Evolutionary conservation across 768 basidiomycete genomes (phyloP), one percentile per base, ranked within the genome.

Genomic region (Thelephora aurantiotincta): DNA sequence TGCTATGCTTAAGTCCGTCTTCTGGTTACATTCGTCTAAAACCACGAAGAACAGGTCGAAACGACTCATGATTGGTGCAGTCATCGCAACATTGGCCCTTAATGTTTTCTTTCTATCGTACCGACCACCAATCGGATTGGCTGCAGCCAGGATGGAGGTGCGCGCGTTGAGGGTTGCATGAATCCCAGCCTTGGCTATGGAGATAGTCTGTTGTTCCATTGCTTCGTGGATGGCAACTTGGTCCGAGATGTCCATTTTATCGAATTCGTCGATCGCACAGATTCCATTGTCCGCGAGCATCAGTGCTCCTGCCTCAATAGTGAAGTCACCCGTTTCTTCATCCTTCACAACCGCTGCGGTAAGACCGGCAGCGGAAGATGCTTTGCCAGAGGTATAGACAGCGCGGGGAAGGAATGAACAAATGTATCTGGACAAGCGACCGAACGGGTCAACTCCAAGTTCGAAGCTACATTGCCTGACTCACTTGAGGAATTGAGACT

Each of bases 281-380:
- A 98, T 97, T 6, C 96, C 96, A 56, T 98, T 98, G 67, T 99
- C 96, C 5, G 96, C 96, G 3, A 99, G 77, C 96, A 99, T 98
- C 54, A 99, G 74, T 3, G 96, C 96, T 44, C 96, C 96, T 18
- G 96, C 96, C 67, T 99, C 96, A 58, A 98, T 98, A 0, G 96
- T 98, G 67, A 98, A 99, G 60, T 99, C 96, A 12, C 96, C 96
- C 0, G 93, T 94, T 64, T 98, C 96, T 65, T 98, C 94, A 57
- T 99, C 96, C 58, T 86, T 92, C 50, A 98, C 94, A 0, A 99
- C 96, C 2, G 94, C 94, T 5, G 96, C 96, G 0, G 96, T 99
- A 19, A 99, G 74, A 84, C 96, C 96, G 23, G 94, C 96, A 0
- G 96, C 96, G 2, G 94, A 93, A 1, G 96, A 98, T 1, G 94